phyloP scores from a whole-genome alignment of 345 rosid genomes.

The Brassica napus region DNA sequence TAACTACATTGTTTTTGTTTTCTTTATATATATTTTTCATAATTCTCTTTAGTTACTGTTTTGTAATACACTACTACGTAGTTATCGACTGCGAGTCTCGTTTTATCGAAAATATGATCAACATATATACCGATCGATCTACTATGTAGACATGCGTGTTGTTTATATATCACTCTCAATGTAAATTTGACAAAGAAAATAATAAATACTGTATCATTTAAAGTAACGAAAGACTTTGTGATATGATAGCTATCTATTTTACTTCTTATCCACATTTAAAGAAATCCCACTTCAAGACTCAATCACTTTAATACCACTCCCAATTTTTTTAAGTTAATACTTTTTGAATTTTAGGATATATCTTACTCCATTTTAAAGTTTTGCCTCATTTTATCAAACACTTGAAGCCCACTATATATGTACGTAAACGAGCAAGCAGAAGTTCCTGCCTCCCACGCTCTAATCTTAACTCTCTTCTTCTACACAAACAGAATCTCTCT shows the following conservation, averaged over 20 bases:
- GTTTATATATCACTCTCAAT: no score
- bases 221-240: slow-evolving; percentile 34
- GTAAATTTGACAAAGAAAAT: neutral
- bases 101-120: no score
- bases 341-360: neutral
- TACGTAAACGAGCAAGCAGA: slow-evolving; percentile 25
- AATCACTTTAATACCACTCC: slow-evolving; percentile 44
- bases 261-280: slow-evolving; percentile 49
- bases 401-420: neutral
- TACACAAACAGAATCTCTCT: neutral
- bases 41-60: no score
- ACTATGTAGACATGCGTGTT: no score
- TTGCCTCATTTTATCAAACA: slow-evolving; percentile 34
- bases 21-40: no score
- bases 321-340: neutral
- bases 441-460: slow-evolving; percentile 24
- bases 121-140: no score
- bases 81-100: slow-evolving; percentile 2
- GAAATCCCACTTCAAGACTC: slow-evolving; percentile 71
- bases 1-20: no score
- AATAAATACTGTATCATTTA: neutral
- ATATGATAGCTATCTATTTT: slow-evolving; percentile 36
- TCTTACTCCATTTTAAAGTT: neutral
- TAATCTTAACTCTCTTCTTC: neutral
- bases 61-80: neutral